Evolutionary conservation across 208 protist genomes (phyloP), one percentile per base, ranked within the genome.

Genomic region (Angomonas ambiguus): DNA sequence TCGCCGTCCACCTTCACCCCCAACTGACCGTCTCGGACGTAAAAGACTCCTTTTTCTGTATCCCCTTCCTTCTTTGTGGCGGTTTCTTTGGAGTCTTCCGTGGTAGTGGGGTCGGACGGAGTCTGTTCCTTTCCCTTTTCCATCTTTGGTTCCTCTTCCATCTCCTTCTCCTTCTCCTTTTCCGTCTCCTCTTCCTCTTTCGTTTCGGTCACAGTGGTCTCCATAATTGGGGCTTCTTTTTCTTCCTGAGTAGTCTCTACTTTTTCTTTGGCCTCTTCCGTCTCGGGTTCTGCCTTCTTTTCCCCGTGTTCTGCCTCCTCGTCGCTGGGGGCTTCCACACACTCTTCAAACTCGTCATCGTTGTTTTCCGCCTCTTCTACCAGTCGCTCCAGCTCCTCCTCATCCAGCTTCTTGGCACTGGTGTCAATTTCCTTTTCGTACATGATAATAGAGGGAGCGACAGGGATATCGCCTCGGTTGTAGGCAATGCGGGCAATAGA

Each of bases 381-480:
- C 32, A 85, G 61, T 20, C 64, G 56, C 60, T 77, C 69, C 22
- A 85, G 49, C 41, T 88, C 79, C 25, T 58, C 59, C 24, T 74
- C 41, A 22, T 75, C 73, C 1, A 86, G 38, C 34, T 76, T 45
- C 2, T 31, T 74, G 25, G 60, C 71, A 45, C 56, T 69, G 35
- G 72, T 62, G 51, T 82, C 81, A 60, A 85, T 85, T 55, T 93
- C 81, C 51, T 81, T 63, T 35, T 93, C 83, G 58, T 76, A 80
- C 63, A 87, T 57, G 56, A 90, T 74, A 38, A 82, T 80, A 20
- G 58, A 62, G 8, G 82, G 79, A 0, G 81, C 77, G 0, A 71
- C 20, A 18, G 67, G 65, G 53, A 77, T 77, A 24, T 55, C 62
- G 24, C 83, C 83, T 18, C 72, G 35, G 24, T 53, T 65, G 68